phyloP scores from a whole-genome alignment of 345 rosid genomes.

The Aquilaria malaccensis region DNA sequence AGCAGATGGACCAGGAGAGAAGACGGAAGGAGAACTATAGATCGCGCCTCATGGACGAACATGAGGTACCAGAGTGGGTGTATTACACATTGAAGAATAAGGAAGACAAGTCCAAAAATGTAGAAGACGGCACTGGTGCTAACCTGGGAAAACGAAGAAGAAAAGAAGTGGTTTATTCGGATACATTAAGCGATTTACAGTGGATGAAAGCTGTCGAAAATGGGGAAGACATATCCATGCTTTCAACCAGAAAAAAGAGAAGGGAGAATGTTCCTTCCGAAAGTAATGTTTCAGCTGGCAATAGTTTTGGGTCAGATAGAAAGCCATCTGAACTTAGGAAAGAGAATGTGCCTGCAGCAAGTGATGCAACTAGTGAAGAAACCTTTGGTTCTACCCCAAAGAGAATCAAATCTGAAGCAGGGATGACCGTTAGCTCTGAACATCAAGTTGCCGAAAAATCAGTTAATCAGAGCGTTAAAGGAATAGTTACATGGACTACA shows the following conservation, averaged over 20 bases:
- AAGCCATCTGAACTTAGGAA: slow-evolving; percentile 21
- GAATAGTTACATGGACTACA: slow-evolving; percentile 63
- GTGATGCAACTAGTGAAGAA: slow-evolving; percentile 75
- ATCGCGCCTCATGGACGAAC: slow-evolving; percentile 90
- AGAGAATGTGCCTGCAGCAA: slow-evolving; percentile 30
- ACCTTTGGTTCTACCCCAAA: slow-evolving; percentile 33
- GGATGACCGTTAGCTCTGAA: background rate
- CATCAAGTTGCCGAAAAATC: slow-evolving; percentile 8
- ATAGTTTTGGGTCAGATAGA: slow-evolving; percentile 31
- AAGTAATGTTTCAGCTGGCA: slow-evolving; percentile 27
- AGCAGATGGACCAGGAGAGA: slow-evolving; percentile 94
- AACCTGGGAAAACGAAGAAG: slow-evolving; percentile 79
- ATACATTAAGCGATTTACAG: slow-evolving; percentile 73
- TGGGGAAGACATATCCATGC: slow-evolving; percentile 56
- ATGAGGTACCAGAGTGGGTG: slow-evolving; percentile 98
- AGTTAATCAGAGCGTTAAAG: slow-evolving; percentile 30
- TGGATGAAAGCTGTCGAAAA: slow-evolving; percentile 96
- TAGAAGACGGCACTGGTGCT: slow-evolving; percentile 38
- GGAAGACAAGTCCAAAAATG: slow-evolving; percentile 50
- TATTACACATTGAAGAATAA: slow-evolving; percentile 44
- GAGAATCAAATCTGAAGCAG: slow-evolving; percentile 24
- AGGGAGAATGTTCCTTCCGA: slow-evolving; percentile 31
- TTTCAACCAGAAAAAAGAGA: slow-evolving; percentile 43
- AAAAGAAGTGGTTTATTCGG: slow-evolving; percentile 58
- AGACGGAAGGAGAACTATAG: slow-evolving; percentile 74